These are phyloP conservation scores for Oenanthe javanica DNA, from an alignment of 140 eudicot genomes.

Conservation along the genomic window DNA sequence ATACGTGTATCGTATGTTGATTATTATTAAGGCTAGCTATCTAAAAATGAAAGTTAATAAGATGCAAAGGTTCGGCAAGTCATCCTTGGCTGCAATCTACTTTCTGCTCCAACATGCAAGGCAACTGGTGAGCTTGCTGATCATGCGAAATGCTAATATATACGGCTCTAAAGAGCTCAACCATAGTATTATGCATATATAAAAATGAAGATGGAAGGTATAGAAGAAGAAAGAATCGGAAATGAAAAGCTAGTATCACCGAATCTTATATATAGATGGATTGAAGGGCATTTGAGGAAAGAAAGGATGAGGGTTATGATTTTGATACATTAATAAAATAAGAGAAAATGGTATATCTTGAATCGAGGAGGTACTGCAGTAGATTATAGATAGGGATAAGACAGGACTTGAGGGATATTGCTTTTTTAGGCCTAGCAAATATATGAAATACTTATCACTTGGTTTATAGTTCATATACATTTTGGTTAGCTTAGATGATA, in stretches of 20 bases:
- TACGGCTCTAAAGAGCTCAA: not conserved
- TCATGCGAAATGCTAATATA: not conserved
- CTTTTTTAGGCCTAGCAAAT: not conserved
- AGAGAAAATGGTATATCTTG: conserved; percentile 4
- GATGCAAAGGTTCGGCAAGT: conserved; percentile 42
- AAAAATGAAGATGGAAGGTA: not conserved
- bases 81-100: conserved; percentile 72
- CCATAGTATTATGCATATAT: not conserved
- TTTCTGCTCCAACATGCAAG: conserved; percentile 46
- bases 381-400: not conserved
- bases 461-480: not conserved
- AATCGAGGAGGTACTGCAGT: not conserved
- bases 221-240: not conserved
- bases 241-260: not conserved
- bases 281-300: not conserved
- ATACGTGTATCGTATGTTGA: no score
- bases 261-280: not conserved
- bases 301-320: not conserved
- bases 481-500: not conserved
- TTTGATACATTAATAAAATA: not conserved
- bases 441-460: no score
- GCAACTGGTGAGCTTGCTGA: conserved; percentile 34
- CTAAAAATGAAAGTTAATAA: not conserved
- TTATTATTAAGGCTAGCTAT: not conserved
- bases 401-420: conserved; percentile 1